Evolutionary conservation across 1,284 basidiomycete genomes (phyloP).

Genomic region (Pseudozyma thailandica): DNA sequence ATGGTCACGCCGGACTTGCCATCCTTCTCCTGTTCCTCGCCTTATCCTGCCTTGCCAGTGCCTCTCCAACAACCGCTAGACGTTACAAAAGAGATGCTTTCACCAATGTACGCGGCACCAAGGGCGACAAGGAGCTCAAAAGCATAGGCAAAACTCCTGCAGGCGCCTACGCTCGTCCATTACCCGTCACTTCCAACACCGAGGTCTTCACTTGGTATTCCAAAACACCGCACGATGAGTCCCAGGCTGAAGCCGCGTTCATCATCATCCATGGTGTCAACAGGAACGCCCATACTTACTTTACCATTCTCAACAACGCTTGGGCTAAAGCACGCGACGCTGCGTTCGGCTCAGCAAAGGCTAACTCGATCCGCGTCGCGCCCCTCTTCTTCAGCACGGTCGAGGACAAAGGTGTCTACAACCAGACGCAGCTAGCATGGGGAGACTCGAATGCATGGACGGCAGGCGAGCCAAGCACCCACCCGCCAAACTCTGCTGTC

Average conservation of each 20-base stretch:
- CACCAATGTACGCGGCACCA: slow-evolving; percentile 27
- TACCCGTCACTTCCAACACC: slow-evolving; percentile 9
- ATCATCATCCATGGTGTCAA: slow-evolving; percentile 57
- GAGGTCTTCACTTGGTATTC: slow-evolving; percentile 51
- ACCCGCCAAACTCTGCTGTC: slow-evolving; percentile 25
- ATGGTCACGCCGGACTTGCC: background rate
- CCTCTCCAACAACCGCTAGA: background rate
- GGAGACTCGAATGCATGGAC: slow-evolving; percentile 57
- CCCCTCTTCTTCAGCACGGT: slow-evolving; percentile 55
- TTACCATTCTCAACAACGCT: slow-evolving; percentile 40
- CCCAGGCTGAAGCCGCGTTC: slow-evolving; percentile 42
- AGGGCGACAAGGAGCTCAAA: slow-evolving; percentile 11
- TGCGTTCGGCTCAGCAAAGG: slow-evolving; percentile 13
- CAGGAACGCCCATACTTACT: slow-evolving; percentile 55
- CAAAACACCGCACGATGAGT: slow-evolving; percentile 41
- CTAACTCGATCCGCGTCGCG: slow-evolving; percentile 51
- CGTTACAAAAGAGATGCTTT: slow-evolving; percentile 26
- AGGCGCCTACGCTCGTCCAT: slow-evolving; percentile 27
- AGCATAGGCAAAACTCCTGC: slow-evolving; percentile 11
- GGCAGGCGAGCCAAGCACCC: slow-evolving; percentile 38
- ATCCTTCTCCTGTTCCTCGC: slow-evolving; percentile 7
- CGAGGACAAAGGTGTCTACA: slow-evolving; percentile 32
- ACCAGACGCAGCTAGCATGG: slow-evolving; percentile 42
- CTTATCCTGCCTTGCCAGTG: background rate
- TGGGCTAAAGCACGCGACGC: slow-evolving; percentile 25